Evolutionary conservation across 2,329 filamentous ascomycete genomes (phyloP).

Genomic region (Ambrosiella beaveri): DNA sequence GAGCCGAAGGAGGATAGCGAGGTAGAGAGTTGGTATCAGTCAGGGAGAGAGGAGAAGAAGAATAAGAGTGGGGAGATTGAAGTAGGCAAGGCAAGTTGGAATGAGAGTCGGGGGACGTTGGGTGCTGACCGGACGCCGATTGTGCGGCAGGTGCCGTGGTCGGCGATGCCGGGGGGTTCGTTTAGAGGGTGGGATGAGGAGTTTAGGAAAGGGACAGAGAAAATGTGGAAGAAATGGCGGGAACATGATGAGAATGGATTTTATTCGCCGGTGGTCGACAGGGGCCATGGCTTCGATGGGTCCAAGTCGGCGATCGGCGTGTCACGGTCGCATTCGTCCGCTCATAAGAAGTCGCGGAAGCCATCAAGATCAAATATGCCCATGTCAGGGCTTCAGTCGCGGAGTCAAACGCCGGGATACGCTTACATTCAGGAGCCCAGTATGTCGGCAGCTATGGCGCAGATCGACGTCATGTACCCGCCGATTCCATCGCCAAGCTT

Average conservation of each 20-base stretch:
- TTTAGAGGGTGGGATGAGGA: neutral
- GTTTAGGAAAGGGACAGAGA: neutral
- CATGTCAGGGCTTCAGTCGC: neutral
- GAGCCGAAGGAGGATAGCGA: neutral
- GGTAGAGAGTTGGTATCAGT: constrained; percentile 10
- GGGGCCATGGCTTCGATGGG: neutral
- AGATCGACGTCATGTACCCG: constrained; percentile 6
- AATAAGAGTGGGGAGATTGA: neutral
- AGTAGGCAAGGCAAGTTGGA: neutral
- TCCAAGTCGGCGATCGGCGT: neutral
- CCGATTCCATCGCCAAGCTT: constrained; percentile 10
- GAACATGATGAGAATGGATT: neutral
- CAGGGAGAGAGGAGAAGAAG: neutral
- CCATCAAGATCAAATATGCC: neutral
- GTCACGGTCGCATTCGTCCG: neutral
- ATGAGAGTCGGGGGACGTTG: neutral
- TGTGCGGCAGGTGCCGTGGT: neutral
- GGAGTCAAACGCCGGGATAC: neutral
- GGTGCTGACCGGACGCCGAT: neutral
- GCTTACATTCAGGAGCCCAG: neutral
- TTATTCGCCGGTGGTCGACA: neutral
- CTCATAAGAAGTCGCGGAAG: neutral
- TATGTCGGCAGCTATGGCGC: constrained; percentile 2
- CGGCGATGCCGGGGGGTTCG: neutral
- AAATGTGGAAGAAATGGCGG: neutral